Conservation (phyloP, 2,329 filamentous ascomycete species). For the Fusarium penzigii region DNA sequence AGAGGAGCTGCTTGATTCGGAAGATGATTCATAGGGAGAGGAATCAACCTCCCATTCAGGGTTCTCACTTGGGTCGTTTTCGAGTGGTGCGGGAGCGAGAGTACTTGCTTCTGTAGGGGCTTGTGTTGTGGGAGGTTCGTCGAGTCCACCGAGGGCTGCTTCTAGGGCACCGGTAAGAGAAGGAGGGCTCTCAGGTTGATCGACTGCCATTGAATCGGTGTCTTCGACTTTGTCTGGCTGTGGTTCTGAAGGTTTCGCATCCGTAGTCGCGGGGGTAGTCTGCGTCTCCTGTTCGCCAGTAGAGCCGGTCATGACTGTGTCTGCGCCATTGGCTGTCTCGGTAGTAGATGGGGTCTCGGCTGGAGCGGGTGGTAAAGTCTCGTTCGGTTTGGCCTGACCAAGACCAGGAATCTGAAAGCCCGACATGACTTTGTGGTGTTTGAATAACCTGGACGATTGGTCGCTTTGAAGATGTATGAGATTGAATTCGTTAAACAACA, state of each 20-base stretch:
- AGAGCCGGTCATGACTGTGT: constrained; percentile 16
- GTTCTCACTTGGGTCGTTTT: constrained; percentile 43
- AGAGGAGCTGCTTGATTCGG: constrained; percentile 58
- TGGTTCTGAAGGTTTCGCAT: constrained; percentile 6
- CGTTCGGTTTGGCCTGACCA: constrained; percentile 45
- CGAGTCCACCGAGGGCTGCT: constrained; percentile 44
- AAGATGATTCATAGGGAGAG: constrained; percentile 71
- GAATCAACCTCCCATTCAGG: constrained; percentile 87
- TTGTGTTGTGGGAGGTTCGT: constrained; percentile 15
- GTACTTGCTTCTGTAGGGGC: constrained; percentile 11
- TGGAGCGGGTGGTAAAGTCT: constrained; percentile 41
- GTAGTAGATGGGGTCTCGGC: constrained; percentile 34
- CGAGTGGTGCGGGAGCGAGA: constrained; percentile 24
- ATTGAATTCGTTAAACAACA: too few relatives aligned
- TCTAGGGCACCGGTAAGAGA: constrained; percentile 46
- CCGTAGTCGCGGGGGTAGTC: constrained; percentile 1
- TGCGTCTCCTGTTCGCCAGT: constrained; percentile 4
- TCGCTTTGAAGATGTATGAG: too few relatives aligned
- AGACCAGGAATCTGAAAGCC: constrained; percentile 47
- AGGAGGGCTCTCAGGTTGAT: constrained; percentile 37
- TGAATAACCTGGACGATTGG: neutral
- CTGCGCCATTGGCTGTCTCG: constrained; percentile 27
- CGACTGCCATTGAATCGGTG: constrained; percentile 37
- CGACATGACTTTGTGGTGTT: constrained; percentile 32
- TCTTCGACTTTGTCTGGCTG: constrained; percentile 23